Evolutionary conservation across 2,329 filamentous ascomycete species (phyloP).

Genomic region (Sphaerulina vaccinii): DNA sequence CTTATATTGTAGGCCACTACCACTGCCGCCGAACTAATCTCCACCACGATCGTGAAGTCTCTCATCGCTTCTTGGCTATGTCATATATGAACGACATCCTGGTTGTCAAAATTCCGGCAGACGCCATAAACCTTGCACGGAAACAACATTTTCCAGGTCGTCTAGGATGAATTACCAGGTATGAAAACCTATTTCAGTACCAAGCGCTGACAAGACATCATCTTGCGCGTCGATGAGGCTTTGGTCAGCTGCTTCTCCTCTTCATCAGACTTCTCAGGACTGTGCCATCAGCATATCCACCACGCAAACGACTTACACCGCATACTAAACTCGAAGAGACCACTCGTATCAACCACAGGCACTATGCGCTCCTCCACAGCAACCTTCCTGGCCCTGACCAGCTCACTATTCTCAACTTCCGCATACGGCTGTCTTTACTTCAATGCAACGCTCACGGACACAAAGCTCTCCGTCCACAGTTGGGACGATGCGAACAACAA

Average conservation of each 20-base stretch:
- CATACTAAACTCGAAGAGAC: background rate
- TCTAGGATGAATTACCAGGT: background rate
- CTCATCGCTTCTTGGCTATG: background rate
- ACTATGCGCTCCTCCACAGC: constrained; percentile 6
- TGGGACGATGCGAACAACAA: constrained; percentile 26
- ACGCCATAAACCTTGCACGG: constrained; percentile 9
- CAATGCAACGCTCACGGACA: constrained; percentile 21
- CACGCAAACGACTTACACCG: background rate
- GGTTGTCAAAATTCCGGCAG: constrained; percentile 1
- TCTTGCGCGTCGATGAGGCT: constrained; percentile 8
- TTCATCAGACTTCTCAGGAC: background rate
- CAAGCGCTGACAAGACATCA: background rate
- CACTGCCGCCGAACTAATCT: no score
- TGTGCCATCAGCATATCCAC: background rate
- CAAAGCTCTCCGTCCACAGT: constrained; percentile 19
- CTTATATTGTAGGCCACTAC: no score
- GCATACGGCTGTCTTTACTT: constrained; percentile 22
- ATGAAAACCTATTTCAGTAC: background rate
- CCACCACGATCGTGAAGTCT: background rate
- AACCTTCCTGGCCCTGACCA: constrained; percentile 12
- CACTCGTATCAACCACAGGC: background rate
- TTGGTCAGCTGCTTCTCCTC: constrained; percentile 1
- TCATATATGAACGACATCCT: background rate
- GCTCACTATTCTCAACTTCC: constrained; percentile 11
- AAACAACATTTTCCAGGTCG: constrained; percentile 7